These are phyloP conservation scores for Yamadazyma atlantica DNA, from an alignment of 1,139 yeast species.

Conservation along the genomic window DNA sequence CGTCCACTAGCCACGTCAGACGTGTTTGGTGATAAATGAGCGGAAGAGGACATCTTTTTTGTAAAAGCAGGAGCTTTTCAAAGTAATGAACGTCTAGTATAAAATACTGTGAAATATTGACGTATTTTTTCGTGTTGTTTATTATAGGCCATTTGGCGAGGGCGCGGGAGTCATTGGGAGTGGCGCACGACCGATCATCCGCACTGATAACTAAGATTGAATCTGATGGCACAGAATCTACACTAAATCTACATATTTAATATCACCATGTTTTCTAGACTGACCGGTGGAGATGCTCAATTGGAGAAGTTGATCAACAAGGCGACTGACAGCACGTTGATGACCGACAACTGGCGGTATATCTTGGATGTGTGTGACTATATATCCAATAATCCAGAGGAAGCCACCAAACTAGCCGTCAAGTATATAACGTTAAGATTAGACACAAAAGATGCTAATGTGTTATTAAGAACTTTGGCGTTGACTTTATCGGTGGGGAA, in stretches of 20 bases:
- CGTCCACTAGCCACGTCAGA: background rate
- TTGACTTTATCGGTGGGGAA: constrained; percentile 79
- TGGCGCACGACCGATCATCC: background rate
- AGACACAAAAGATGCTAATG: constrained; percentile 71
- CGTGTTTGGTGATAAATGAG: background rate
- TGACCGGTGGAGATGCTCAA: constrained; percentile 4
- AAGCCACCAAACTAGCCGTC: constrained; percentile 52
- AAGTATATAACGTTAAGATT: constrained; percentile 52
- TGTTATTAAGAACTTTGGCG: constrained; percentile 70
- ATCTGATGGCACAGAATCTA: no score
- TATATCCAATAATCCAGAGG: constrained; percentile 73
- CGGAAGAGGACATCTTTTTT: background rate
- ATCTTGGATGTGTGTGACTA: constrained; percentile 82
- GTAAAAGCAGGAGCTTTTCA: background rate
- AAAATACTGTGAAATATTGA: no score
- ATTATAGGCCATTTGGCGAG: no score
- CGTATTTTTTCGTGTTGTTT: no score
- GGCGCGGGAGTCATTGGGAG: background rate
- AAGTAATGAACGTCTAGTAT: background rate
- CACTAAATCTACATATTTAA: no score
- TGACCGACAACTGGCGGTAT: constrained; percentile 83
- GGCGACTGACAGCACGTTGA: constrained; percentile 85
- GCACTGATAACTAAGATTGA: background rate
- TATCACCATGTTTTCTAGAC: constrained; percentile 3
- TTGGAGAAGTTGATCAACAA: constrained; percentile 14